A percentile compares a stretch with the other conserved stretches of the same genome.
Evolutionary conservation across 2,329 filamentous ascomycete genomes (phyloP).

Genomic region (Coniosporium tulheliwenetii): DNA sequence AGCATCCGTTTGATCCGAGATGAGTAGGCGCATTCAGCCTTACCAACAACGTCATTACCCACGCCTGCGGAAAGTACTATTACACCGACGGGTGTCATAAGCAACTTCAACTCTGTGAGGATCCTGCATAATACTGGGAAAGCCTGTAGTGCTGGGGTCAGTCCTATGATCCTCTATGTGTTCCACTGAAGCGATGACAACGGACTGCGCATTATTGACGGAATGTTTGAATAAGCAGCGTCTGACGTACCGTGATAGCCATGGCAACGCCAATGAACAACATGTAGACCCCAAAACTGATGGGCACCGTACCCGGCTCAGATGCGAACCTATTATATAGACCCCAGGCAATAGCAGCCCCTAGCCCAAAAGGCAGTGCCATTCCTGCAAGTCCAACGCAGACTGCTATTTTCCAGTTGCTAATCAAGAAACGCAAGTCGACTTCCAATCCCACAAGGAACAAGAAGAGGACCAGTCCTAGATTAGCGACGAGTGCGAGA

Average conservation of each 20-base stretch:
- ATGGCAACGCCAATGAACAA: slow-evolving; percentile 87
- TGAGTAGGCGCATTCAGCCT: slow-evolving; percentile 1
- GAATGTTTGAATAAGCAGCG: no score
- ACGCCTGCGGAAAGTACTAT: slow-evolving; percentile 84
- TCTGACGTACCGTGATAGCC: slow-evolving; percentile 57
- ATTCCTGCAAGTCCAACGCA: slow-evolving; percentile 69
- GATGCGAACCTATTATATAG: slow-evolving; percentile 58
- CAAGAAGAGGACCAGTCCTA: slow-evolving; percentile 71
- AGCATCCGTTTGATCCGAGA: slow-evolving; percentile 1
- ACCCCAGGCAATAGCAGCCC: slow-evolving; percentile 66
- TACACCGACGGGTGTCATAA: slow-evolving; percentile 69
- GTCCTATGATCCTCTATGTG: no score
- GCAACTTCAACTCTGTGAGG: slow-evolving; percentile 74
- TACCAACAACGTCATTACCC: slow-evolving; percentile 69
- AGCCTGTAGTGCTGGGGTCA: slow-evolving; percentile 24
- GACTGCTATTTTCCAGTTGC: slow-evolving; percentile 66
- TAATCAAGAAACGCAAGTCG: slow-evolving; percentile 59
- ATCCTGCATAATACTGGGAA: slow-evolving; percentile 91
- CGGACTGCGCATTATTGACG: no score
- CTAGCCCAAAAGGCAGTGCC: slow-evolving; percentile 67
- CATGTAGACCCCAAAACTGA: slow-evolving; percentile 46
- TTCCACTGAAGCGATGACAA: no score
- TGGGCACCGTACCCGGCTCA: slow-evolving; percentile 39
- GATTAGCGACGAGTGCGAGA: slow-evolving; percentile 62
- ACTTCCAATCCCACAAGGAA: slow-evolving; percentile 83